Evolutionary conservation across 2,329 filamentous ascomycete genomes (phyloP), one percentile per base, ranked within the genome.

Genomic region (Colletotrichum higginsianum): DNA sequence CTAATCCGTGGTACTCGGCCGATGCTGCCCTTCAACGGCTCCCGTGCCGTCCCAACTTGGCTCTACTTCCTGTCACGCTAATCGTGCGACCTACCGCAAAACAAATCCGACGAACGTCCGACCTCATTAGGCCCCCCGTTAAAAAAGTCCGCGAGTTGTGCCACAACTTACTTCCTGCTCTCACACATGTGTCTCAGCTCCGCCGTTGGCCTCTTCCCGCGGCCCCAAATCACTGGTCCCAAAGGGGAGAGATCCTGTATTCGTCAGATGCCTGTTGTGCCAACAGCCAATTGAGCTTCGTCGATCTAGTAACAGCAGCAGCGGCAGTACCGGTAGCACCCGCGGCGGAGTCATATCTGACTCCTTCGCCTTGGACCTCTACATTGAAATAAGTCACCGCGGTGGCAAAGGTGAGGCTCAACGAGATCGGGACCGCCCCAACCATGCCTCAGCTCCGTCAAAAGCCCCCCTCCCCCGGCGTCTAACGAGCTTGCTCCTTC

Each of bases 331-430:
- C 35, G 35, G 35, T 38, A 23, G 21, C 44, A 52, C 18, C 56
- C n/a, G 46, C 52, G 63, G 50, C 66, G 50, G 66, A 66, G 66
- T 13, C 67, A 13, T 23, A 18, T n/a, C 15, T 63, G 60, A 63
- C 58, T 60, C 53, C 40, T 49, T 55, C 30, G 4, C 50, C 46
- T 35, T 62, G 23, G 9, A 67, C 35, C 46, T 53, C 35, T 38
- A 38, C n/a, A 49, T n/a, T 63, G 65, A 58, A 49, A 60, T 53
- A 68, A 46, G 60, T 42, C 52, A 50, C 52, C 40, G 12, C 44
- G 30, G 68, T 68, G 68, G 68, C 68, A 46, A 71, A 49, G 35
- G 16, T 60, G 65, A 63, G 68, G 68, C 65, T 71, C 68, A 71
- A 70, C 53, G 38, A 16, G 60, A 60, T 44, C 66, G 57, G 11